phyloP scores from a whole-genome alignment of 441 rosid genomes.

The Aquilaria agallochum region DNA sequence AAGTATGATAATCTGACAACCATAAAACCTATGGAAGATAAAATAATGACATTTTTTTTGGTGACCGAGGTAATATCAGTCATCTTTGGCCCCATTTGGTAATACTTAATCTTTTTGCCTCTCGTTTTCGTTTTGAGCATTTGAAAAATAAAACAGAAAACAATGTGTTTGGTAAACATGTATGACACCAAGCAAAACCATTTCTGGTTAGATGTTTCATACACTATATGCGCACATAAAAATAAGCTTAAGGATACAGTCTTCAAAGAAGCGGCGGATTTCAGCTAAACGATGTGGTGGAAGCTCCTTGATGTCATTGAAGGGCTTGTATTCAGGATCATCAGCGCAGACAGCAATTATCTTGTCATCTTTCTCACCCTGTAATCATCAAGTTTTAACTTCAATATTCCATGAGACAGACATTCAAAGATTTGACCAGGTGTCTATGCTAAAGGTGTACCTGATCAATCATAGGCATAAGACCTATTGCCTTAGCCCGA shows the following conservation, averaged over 20 bases:
- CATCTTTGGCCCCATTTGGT: no score
- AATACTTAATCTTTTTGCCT: no score
- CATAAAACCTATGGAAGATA: no score
- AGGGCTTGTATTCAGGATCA: slow-evolving; percentile 33
- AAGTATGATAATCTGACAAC: no score
- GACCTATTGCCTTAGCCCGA: slow-evolving; percentile 40
- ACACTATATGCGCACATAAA: not conserved
- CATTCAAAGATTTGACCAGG: not conserved
- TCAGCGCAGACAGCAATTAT: slow-evolving; percentile 37
- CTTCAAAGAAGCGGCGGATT: slow-evolving; percentile 41
- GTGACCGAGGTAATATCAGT: no score
- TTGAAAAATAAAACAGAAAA: no score
- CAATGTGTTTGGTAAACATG: not conserved
- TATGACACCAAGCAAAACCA: no score
- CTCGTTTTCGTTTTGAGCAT: no score
- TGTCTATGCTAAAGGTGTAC: slow-evolving; percentile 19
- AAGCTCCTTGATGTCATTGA: slow-evolving; percentile 34
- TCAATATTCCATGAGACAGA: not conserved
- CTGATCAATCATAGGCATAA: slow-evolving; percentile 47
- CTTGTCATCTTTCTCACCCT: slow-evolving; percentile 61
- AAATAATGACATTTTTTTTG: no score
- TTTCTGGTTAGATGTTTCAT: not conserved
- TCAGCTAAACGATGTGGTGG: slow-evolving; percentile 41
- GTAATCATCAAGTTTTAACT: slow-evolving; percentile 14
- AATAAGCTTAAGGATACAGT: slow-evolving; percentile 28